Base-by-base conservation (phyloP, 805 yeast genomes). In the Torulaspora franciscae region DNA sequence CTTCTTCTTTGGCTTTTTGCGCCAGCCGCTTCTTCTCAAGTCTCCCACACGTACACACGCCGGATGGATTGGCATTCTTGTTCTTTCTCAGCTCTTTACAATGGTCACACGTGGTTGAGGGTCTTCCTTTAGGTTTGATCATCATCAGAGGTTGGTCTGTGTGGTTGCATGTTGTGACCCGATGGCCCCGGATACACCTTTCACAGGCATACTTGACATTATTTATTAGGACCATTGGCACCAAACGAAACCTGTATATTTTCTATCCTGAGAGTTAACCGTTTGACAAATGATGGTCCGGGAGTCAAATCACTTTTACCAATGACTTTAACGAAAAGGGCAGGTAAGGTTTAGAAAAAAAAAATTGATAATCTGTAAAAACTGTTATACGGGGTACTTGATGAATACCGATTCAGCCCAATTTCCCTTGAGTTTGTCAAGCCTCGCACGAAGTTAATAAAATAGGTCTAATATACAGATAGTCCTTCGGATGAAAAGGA, bases 181-280 rank as follows among this genome's bases (percentile, higher is more conserved):
- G 73, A 61, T 93, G 99, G 35, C 99, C 99, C 49, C 99, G 75
- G 39, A 93, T 90, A 66, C 99, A 91, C 48, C 96, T 72, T 53
- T 89, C 95, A 65, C 99, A 91, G 47, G 99, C 98, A 66, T 89
- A 91, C 62, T 93, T 91, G 52, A 86, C 83, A 30, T 97, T 98
- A 58, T 89, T 87, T 42, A 91, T 81, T 42, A 87, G 72, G 46
- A 91, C 96, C 97, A 90, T 91, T 13, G 36, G 27, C 36, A 39
- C 17, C 24, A 17, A 25, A 10, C 19, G 23, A 11, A 35, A 13
- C 26, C 28, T 24, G 6, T 35, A 10, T 25, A 35, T 4, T 7
- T 4, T 4, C 14, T n/a, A 10, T 11, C 14, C 7, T 3, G 9
- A 13, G 11, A 7, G n/a, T 28, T 23, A 23, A 11, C 28, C 38